phyloP scores from a whole-genome alignment of 495 filamentous ascomycete species.

The Trichoderma parareesei region DNA sequence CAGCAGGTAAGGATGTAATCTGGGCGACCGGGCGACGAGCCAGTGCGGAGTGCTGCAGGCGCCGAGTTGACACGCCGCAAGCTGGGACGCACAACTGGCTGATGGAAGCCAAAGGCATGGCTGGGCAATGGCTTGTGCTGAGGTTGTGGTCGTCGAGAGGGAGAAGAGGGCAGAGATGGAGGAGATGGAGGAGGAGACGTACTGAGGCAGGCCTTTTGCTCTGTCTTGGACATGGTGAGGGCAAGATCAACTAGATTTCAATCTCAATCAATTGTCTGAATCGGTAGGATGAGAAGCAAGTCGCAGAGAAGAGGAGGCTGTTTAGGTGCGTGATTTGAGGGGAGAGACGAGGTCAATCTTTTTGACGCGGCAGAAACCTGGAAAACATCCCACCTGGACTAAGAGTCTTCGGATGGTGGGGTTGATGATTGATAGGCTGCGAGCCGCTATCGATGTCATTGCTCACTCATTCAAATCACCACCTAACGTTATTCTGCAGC shows the following conservation, averaged over 20 bases:
- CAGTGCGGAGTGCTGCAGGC: not conserved
- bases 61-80: constrained; percentile 13
- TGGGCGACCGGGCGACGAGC: constrained; percentile 18
- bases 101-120: constrained; percentile 10
- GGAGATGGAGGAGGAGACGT: constrained; percentile 31
- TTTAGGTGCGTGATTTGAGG: constrained; percentile 18
- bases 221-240: constrained; percentile 61
- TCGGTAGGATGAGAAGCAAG: constrained; percentile 13
- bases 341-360: constrained; percentile 15
- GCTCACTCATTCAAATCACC: too few species aligned
- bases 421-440: constrained; percentile 1
- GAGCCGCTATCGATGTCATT: not conserved
- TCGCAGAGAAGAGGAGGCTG: constrained; percentile 19
- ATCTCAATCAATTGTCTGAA: not conserved
- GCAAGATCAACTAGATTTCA: not conserved
- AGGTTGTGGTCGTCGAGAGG: not conserved
- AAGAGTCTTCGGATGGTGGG: constrained; percentile 8
- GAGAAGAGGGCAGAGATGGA: not conserved
- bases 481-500: not conserved
- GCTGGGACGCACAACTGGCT: constrained; percentile 11
- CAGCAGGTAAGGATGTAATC: constrained; percentile 38
- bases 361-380: constrained; percentile 11
- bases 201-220: constrained; percentile 93
- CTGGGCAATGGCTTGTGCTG: constrained; percentile 9
- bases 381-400: constrained; percentile 10